phyloP scores from a whole-genome alignment of 495 filamentous ascomycete genomes.

The Podospora pseudoanserina region DNA sequence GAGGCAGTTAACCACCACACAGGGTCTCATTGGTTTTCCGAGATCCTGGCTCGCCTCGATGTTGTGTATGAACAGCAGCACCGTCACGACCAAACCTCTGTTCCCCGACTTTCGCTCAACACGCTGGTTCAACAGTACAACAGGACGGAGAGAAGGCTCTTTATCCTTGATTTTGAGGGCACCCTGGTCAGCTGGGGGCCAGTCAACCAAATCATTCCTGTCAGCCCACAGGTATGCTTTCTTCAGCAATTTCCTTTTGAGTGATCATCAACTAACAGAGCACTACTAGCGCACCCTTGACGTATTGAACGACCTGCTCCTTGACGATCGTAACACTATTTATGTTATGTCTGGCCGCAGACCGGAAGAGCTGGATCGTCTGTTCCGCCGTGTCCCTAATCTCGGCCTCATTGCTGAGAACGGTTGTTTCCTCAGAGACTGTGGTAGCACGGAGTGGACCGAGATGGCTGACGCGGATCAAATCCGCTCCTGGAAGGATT shows the following conservation, averaged over 20 bases:
- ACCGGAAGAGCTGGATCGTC: slow-evolving; percentile 78
- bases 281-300: slow-evolving; percentile 61
- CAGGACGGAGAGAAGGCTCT: slow-evolving; percentile 61
- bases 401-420: slow-evolving; percentile 90
- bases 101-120: slow-evolving; percentile 72
- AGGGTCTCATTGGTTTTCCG: slow-evolving; percentile 75
- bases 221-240: slow-evolving; percentile 62
- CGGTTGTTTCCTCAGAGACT: slow-evolving; percentile 79
- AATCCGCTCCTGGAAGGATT: slow-evolving; percentile 70
- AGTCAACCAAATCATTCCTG: slow-evolving; percentile 71
- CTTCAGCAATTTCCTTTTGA: slow-evolving; percentile 21
- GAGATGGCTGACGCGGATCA: slow-evolving; percentile 65
- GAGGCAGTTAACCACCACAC: slow-evolving; percentile 74
- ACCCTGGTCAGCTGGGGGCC: slow-evolving; percentile 83
- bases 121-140: slow-evolving; percentile 62
- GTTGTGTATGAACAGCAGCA: slow-evolving; percentile 78
- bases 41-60: slow-evolving; percentile 63
- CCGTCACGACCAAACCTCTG: slow-evolving; percentile 73
- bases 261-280: neutral
- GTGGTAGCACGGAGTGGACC: slow-evolving; percentile 63
- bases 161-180: slow-evolving; percentile 90
- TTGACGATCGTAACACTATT: slow-evolving; percentile 75
- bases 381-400: slow-evolving; percentile 73
- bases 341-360: slow-evolving; percentile 88
- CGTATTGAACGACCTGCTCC: slow-evolving; percentile 70